These are phyloP conservation scores for Agrocybe chaxingu DNA, from an alignment of 768 basidiomycete species.

Conservation along the genomic window DNA sequence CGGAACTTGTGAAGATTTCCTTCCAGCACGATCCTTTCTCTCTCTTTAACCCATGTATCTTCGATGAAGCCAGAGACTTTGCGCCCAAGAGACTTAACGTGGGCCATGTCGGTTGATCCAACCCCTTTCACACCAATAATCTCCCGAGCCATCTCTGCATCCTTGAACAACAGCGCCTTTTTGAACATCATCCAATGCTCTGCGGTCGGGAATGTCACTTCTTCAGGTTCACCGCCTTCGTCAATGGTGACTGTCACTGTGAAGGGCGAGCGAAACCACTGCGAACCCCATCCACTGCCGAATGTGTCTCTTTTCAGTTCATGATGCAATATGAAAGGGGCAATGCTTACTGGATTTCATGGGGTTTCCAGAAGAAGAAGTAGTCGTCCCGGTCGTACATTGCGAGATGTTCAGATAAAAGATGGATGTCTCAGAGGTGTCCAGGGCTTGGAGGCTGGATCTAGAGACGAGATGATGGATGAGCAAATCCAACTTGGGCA, in stretches of 20 bases:
- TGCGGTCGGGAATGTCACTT: constrained; percentile 39
- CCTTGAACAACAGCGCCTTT: constrained; percentile 55
- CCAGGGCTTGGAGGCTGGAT: too few relatives aligned
- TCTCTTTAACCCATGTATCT: constrained; percentile 39
- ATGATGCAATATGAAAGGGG: not conserved
- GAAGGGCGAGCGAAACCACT: constrained; percentile 49
- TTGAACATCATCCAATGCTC: constrained; percentile 73
- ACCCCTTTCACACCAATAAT: constrained; percentile 35
- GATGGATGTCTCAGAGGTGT: too few relatives aligned
- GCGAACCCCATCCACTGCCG: constrained; percentile 44
- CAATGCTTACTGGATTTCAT: constrained; percentile 36
- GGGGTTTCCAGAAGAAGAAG: constrained; percentile 44
- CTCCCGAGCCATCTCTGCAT: constrained; percentile 36
- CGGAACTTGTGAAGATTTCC: constrained; percentile 55
- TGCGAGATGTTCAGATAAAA: not conserved
- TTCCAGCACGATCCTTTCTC: constrained; percentile 48
- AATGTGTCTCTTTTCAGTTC: not conserved
- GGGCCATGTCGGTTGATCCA: constrained; percentile 30
- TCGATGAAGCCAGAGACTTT: constrained; percentile 48
- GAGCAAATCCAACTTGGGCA: too few relatives aligned
- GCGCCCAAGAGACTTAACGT: constrained; percentile 53
- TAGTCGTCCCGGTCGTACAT: constrained; percentile 30
- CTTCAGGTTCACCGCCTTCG: constrained; percentile 24
- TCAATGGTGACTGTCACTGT: constrained; percentile 30
- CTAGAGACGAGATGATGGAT: too few relatives aligned